Conservation (phyloP, 345 rosid species). For the Ceriops zippeliana region DNA sequence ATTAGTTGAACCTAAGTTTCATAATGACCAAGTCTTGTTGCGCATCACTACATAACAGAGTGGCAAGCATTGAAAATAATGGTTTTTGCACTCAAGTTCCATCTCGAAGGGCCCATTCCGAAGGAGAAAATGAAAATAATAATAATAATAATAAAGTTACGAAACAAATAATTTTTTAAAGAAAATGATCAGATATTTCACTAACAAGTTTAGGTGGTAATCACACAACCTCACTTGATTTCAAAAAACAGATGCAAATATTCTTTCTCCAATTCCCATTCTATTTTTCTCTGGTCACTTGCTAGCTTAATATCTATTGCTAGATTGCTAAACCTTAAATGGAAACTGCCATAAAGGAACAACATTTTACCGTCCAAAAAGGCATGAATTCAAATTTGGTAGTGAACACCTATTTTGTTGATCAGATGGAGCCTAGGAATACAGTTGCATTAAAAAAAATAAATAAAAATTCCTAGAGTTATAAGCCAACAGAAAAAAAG, state of each 20-base stretch:
- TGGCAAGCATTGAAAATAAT: constrained; percentile 15
- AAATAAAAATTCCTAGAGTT: not conserved
- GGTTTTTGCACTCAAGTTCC: constrained; percentile 4
- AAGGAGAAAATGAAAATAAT: not conserved
- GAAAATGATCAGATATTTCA: too few species aligned
- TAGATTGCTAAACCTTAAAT: too few species aligned
- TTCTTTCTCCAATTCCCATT: not conserved
- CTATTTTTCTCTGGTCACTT: not conserved
- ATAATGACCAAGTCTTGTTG: not conserved
- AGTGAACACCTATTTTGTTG: not conserved
- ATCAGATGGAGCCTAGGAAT: not conserved
- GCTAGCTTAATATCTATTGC: not conserved
- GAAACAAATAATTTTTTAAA: not conserved
- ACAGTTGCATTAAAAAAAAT: not conserved
- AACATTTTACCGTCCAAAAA: too few species aligned
- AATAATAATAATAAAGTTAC: not conserved
- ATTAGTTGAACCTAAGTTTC: not conserved
- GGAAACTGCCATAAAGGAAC: too few species aligned
- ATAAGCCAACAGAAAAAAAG: not conserved
- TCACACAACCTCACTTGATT: not conserved
- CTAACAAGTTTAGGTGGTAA: not conserved
- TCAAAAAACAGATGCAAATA: not conserved
- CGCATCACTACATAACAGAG: not conserved
- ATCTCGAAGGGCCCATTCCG: not conserved
- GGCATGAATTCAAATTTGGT: too few species aligned